Evolutionary conservation across 1,139 yeast species (phyloP).

Genomic region (Magnusiomyces fungicola): DNA sequence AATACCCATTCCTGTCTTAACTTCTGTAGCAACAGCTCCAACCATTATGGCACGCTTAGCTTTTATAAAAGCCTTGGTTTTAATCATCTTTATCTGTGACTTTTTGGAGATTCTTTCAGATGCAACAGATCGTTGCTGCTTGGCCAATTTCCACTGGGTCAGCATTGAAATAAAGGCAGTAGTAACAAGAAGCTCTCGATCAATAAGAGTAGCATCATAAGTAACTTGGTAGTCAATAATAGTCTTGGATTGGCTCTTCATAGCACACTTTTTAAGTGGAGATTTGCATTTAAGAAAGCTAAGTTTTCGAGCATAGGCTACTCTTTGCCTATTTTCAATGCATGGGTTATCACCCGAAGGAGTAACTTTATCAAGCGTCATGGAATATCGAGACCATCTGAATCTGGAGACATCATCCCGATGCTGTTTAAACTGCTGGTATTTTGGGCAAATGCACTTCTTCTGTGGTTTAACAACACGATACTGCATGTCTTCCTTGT

Average conservation of each 20-base stretch:
- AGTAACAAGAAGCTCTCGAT: constrained; percentile 17
- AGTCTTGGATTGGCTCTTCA: constrained; percentile 1
- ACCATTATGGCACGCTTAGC: constrained; percentile 4
- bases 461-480: constrained; percentile 11
- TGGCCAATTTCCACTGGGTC: constrained; percentile 17
- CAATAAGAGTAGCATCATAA: constrained; percentile 15
- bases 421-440: constrained; percentile 10
- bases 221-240: constrained; percentile 17
- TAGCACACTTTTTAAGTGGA: background rate
- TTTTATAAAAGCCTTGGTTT: constrained; percentile 4
- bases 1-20: constrained; percentile 1
- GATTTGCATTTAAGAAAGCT: constrained; percentile 2
- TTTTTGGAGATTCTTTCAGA: constrained; percentile 2
- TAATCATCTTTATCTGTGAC: constrained; percentile 5
- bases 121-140: background rate
- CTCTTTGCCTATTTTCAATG: constrained; percentile 9
- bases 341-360: constrained; percentile 7
- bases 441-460: constrained; percentile 5
- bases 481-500: constrained; percentile 9
- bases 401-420: constrained; percentile 8
- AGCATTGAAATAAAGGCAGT: constrained; percentile 20
- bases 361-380: constrained; percentile 13
- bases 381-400: constrained; percentile 10
- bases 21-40: constrained; percentile 6
- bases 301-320: constrained; percentile 11